phyloP scores from a whole-genome alignment of 176 grass and related monocot species.

The Oryza nivara region DNA sequence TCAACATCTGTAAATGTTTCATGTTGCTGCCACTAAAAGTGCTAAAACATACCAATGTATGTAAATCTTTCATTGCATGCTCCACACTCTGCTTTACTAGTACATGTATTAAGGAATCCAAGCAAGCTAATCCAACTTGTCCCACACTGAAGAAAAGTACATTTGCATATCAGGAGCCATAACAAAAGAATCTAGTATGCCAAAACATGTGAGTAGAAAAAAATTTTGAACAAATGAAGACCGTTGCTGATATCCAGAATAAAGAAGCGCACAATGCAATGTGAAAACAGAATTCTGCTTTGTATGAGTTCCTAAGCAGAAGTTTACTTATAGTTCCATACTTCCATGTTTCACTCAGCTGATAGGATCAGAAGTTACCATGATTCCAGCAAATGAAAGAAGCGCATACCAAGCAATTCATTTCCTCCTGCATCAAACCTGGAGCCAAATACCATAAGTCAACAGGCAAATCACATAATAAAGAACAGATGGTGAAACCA shows the following conservation, averaged over 20 bases:
- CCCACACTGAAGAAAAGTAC: slow-evolving; percentile 63
- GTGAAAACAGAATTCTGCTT: neutral
- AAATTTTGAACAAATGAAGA: neutral
- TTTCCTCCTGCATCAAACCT: slow-evolving; percentile 85
- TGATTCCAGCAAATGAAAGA: slow-evolving; percentile 73
- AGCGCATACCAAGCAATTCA: slow-evolving; percentile 73
- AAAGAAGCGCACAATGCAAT: slow-evolving; percentile 20
- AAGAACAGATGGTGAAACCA: slow-evolving; percentile 26
- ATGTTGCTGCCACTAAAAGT: neutral
- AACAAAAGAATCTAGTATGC: slow-evolving; percentile 2
- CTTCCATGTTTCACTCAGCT: neutral
- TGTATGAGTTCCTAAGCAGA: neutral
- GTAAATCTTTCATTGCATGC: slow-evolving; percentile 52
- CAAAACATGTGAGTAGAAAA: neutral
- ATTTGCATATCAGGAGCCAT: slow-evolving; percentile 1
- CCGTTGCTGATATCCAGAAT: neutral
- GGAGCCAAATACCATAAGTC: slow-evolving; percentile 30
- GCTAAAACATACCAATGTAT: slow-evolving; percentile 49
- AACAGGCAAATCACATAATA: slow-evolving; percentile 1
- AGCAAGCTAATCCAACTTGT: slow-evolving; percentile 68
- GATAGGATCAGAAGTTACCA: slow-evolving; percentile 50
- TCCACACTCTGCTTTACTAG: slow-evolving; percentile 60
- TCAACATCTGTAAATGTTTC: slow-evolving; percentile 1
- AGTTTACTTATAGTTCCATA: slow-evolving; percentile 3
- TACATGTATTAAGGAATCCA: slow-evolving; percentile 64